phyloP scores from a whole-genome alignment of 2,329 filamentous ascomycete species.

The Apiospora marii region DNA sequence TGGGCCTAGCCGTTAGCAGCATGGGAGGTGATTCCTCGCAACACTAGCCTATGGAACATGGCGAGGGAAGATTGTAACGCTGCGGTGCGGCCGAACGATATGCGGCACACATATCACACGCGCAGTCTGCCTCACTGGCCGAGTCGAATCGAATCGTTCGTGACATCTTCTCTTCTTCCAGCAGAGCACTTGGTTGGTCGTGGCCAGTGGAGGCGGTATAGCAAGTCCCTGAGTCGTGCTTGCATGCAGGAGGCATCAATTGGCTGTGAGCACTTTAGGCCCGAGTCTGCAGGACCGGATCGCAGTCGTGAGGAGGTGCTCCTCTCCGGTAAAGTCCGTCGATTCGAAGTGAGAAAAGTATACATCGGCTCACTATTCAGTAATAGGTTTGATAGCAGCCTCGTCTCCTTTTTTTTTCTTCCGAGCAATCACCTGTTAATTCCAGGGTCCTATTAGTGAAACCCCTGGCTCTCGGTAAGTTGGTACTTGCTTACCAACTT shows the following conservation, averaged over 20 bases:
- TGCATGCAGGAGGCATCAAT: neutral
- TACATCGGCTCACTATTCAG: neutral
- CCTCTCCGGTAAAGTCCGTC: neutral
- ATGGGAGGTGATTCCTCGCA: neutral
- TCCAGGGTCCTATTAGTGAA: conserved; percentile 22
- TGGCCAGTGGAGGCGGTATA: neutral
- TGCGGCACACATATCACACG: neutral
- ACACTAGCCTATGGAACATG: conserved; percentile 9
- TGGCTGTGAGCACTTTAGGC: neutral
- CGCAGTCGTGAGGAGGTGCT: neutral
- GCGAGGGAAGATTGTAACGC: conserved; percentile 1
- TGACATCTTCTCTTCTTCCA: neutral
- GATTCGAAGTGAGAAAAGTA: neutral
- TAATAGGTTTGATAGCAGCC: neutral
- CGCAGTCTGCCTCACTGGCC: neutral
- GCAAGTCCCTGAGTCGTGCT: neutral
- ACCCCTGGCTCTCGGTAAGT: neutral
- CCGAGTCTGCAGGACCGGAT: neutral
- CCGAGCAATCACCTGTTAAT: conserved; percentile 16
- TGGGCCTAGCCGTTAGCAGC: conserved; percentile 2
- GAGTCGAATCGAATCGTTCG: neutral
- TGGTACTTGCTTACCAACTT: neutral
- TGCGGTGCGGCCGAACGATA: neutral
- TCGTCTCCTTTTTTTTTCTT: neutral
- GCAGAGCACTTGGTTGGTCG: neutral